Evolutionary conservation across 495 filamentous ascomycete species (phyloP).

Genomic region (Penicillium simplicissimum): DNA sequence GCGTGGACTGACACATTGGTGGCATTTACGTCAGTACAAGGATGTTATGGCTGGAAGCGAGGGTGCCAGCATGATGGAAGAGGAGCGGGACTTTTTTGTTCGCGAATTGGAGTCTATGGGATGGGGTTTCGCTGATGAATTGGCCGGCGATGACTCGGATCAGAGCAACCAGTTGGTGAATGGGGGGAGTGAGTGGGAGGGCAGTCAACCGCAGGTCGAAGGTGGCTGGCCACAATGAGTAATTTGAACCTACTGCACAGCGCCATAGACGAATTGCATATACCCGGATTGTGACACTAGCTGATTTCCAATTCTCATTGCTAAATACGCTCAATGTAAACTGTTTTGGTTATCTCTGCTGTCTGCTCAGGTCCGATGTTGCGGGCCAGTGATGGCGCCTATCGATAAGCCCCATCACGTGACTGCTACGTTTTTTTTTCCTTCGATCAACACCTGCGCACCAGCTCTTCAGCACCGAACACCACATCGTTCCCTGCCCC

Average conservation of each 20-base stretch:
- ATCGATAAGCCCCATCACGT: conserved; percentile 43
- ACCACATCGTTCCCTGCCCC: conserved; percentile 25
- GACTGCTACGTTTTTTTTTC: conserved; percentile 43
- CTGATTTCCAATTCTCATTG: neutral
- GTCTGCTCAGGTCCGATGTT: too few species aligned
- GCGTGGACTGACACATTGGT: conserved; percentile 86
- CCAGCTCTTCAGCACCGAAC: conserved; percentile 18
- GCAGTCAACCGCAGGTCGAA: conserved; percentile 46
- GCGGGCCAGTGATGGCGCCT: conserved; percentile 12
- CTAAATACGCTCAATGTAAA: too few species aligned
- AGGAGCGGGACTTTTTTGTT: conserved; percentile 87
- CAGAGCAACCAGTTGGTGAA: conserved; percentile 41
- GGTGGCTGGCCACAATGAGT: conserved; percentile 32
- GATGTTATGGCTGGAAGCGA: conserved; percentile 76
- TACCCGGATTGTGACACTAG: conserved; percentile 10
- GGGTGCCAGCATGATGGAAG: conserved; percentile 56
- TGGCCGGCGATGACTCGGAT: conserved; percentile 47
- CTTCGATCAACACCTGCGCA: conserved; percentile 27
- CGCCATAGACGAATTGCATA: conserved; percentile 13
- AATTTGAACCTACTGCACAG: conserved; percentile 1
- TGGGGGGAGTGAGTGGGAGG: conserved; percentile 52
- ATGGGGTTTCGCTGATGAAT: conserved; percentile 49
- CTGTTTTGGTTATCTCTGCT: too few species aligned
- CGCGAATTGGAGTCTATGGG: conserved; percentile 86
- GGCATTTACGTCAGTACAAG: conserved; percentile 79